A percentile compares a stretch with the other conserved stretches of the same genome.
Evolutionary conservation across 805 yeast genomes (phyloP).

Genomic region (Nakazawaea siamensis): DNA sequence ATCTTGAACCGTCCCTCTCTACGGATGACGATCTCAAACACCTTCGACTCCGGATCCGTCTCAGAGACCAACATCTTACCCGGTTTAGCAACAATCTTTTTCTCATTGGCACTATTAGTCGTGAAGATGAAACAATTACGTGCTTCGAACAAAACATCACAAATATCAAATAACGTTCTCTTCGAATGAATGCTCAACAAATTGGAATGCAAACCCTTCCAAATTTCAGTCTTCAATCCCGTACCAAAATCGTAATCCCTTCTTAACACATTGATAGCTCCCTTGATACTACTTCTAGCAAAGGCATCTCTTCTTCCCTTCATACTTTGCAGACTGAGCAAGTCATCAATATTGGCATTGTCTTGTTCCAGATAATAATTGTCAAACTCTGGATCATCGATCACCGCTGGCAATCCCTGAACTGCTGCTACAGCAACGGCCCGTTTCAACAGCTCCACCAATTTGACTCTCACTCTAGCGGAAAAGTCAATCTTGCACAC

Average conservation of each 20-base stretch:
- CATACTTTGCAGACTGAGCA: conserved; percentile 30
- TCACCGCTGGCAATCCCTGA: conserved; percentile 45
- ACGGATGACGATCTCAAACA: conserved; percentile 48
- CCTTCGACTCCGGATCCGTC: conserved; percentile 21
- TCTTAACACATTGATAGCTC: conserved; percentile 58
- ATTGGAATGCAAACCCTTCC: conserved; percentile 64
- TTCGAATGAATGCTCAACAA: conserved; percentile 50
- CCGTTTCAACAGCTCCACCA: conserved; percentile 38
- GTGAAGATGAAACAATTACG: conserved; percentile 52
- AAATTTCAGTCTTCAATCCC: conserved; percentile 52
- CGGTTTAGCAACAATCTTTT: conserved; percentile 52
- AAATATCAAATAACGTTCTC: conserved; percentile 53
- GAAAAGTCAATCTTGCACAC: conserved; percentile 49
- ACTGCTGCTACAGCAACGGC: conserved; percentile 62
- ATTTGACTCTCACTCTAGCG: conserved; percentile 37
- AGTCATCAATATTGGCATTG: conserved; percentile 40
- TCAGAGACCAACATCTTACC: conserved; percentile 15
- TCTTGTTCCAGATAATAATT: conserved; percentile 7
- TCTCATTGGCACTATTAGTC: conserved; percentile 60
- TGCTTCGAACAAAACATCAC: conserved; percentile 59
- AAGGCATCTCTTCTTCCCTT: conserved; percentile 52
- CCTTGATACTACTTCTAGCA: conserved; percentile 56
- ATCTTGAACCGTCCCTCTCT: conserved; percentile 52
- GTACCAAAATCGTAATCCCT: conserved; percentile 47
- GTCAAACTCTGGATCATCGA: conserved; percentile 59